A percentile compares a stretch with the other conserved stretches of the same genome.
phyloP scores from a whole-genome alignment of 2,329 filamentous ascomycete genomes.

The Fusarium gaditjirri region DNA sequence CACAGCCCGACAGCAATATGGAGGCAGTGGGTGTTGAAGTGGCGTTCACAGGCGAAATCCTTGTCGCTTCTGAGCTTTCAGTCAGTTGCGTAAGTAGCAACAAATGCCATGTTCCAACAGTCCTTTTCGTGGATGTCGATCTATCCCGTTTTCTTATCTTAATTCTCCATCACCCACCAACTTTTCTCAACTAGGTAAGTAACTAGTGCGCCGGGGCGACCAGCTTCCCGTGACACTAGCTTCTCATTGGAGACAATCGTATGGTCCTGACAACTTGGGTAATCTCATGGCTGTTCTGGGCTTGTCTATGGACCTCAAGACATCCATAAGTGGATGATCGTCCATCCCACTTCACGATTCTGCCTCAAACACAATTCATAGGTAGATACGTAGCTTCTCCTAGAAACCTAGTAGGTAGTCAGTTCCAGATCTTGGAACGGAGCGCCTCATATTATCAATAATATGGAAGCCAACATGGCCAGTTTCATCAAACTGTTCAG shows the following conservation, averaged over 20 bases:
- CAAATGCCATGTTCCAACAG: constrained; percentile 21
- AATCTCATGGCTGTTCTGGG: constrained; percentile 26
- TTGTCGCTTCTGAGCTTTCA: constrained; percentile 4
- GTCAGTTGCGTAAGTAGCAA: constrained; percentile 9
- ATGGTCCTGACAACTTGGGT: constrained; percentile 28
- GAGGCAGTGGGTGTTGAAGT: constrained; percentile 1
- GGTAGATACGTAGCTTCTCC: not conserved
- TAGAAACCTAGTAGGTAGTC: not conserved
- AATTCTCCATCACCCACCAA: constrained; percentile 26
- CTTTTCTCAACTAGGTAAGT: constrained; percentile 1
- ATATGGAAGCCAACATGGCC: not conserved
- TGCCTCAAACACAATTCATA: constrained; percentile 12
- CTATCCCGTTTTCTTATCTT: constrained; percentile 33
- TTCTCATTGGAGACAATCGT: constrained; percentile 32
- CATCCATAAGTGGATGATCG: constrained; percentile 17
- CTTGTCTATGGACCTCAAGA: constrained; percentile 22
- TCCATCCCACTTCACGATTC: constrained; percentile 34
- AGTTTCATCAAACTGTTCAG: not conserved
- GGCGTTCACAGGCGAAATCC: constrained; percentile 3
- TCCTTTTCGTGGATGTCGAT: constrained; percentile 32
- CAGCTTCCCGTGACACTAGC: constrained; percentile 45
- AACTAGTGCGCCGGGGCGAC: constrained; percentile 26
- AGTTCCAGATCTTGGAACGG: not conserved
- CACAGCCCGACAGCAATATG: not conserved
- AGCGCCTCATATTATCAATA: not conserved